Conservation (phyloP, 2,329 filamentous ascomycete genomes). For the Ophiostoma himal-ulmi region DNA sequence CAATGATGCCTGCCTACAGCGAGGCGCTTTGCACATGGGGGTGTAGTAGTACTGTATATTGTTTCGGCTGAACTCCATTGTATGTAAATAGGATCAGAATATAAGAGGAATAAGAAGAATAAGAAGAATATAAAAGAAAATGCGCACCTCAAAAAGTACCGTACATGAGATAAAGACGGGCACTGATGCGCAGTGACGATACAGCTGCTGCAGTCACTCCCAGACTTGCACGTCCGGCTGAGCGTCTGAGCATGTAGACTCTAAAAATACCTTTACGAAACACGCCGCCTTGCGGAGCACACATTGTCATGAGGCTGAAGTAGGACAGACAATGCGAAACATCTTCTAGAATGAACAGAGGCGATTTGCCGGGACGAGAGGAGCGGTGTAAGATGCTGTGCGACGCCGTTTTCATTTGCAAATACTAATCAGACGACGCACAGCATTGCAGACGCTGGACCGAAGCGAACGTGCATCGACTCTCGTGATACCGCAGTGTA, state of each 20-base stretch:
- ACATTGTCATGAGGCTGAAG: neutral
- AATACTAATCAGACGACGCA: neutral
- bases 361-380: no score
- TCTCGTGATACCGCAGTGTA: neutral
- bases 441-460: neutral
- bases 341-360: neutral
- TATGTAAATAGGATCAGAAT: neutral
- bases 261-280: neutral
- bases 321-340: neutral
- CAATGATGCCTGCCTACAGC: neutral
- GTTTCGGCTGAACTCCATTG: neutral
- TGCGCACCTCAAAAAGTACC: neutral
- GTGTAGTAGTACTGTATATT: neutral
- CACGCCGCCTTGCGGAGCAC: neutral
- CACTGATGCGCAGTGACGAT: neutral
- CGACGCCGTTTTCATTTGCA: neutral
- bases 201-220: neutral
- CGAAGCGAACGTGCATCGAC: neutral
- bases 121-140: neutral
- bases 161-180: neutral
- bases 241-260: neutral
- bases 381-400: neutral
- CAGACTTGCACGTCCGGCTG: no score
- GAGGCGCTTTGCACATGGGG: neutral
- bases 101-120: no score